Conservation (phyloP, 2,329 filamentous ascomycete species). For the Aspergillus neotritici region DNA sequence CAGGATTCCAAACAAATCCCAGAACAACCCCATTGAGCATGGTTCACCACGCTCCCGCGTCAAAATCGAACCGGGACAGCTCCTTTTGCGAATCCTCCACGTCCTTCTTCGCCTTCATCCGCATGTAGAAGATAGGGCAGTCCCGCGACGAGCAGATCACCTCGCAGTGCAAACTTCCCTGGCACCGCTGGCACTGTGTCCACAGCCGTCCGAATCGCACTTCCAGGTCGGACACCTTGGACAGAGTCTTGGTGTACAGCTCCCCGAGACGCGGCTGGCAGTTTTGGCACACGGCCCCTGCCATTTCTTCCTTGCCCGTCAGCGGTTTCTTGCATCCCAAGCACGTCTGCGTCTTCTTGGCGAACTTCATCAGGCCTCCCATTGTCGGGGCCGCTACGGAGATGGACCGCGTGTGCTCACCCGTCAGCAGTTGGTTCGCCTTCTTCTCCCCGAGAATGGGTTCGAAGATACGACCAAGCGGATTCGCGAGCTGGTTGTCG, state of each 20-base stretch:
- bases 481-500: constrained; percentile 96
- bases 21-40: background rate
- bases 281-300: constrained; percentile 81
- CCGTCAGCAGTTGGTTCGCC: constrained; percentile 76
- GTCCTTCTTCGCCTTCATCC: constrained; percentile 99
- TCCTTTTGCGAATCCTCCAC: constrained; percentile 93
- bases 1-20: constrained; percentile 1
- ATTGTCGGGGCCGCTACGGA: constrained; percentile 85
- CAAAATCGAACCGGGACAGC: constrained; percentile 79
- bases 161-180: constrained; percentile 96
- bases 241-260: constrained; percentile 85
- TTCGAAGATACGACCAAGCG: constrained; percentile 91
- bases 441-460: constrained; percentile 94
- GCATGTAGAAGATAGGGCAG: constrained; percentile 99
- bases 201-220: constrained; percentile 87
- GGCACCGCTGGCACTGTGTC: constrained; percentile 97
- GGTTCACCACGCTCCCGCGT: constrained; percentile 62
- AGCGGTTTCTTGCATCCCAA: constrained; percentile 99
- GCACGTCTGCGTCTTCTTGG: constrained; percentile 95
- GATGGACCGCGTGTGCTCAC: constrained; percentile 91
- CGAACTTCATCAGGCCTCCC: constrained; percentile 95
- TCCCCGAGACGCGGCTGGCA: constrained; percentile 82
- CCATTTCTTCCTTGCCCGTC: constrained; percentile 68
- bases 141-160: constrained; percentile 96
- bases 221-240: constrained; percentile 85